These are phyloP conservation scores for Coffea eugenioides DNA, from an alignment of 257 asterid species.

Conservation along the genomic window DNA sequence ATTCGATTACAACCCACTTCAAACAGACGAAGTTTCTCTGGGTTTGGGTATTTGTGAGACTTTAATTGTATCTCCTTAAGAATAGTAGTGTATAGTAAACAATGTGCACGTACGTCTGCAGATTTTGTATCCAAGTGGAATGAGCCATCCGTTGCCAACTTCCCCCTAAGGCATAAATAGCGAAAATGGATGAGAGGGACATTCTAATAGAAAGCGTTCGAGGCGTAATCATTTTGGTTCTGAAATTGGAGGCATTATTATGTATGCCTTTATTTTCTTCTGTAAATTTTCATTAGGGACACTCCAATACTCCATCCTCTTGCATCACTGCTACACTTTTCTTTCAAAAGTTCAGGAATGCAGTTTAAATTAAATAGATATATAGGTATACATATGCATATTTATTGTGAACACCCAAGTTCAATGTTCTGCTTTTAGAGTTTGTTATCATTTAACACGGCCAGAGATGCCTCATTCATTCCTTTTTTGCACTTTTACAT, in stretches of 20 bases:
- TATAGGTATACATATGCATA: not conserved
- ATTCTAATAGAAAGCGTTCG: constrained; percentile 28
- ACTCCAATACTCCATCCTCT: constrained; percentile 5
- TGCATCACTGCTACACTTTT: constrained; percentile 3
- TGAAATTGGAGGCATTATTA: constrained; percentile 40
- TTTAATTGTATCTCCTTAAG: not conserved
- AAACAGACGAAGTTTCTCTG: not conserved
- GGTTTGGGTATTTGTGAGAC: not conserved
- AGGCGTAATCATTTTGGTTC: constrained; percentile 49
- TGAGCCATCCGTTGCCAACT: not conserved
- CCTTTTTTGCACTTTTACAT: not conserved
- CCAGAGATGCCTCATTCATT: constrained; percentile 1
- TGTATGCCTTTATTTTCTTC: constrained; percentile 21
- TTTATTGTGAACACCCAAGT: constrained; percentile 16
- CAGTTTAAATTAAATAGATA: too few relatives aligned
- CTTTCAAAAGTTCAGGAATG: not conserved
- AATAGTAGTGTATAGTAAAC: not conserved
- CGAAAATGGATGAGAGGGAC: constrained; percentile 2
- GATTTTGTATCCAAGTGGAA: not conserved
- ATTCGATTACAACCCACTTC: too few relatives aligned
- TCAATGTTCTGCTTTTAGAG: not conserved
- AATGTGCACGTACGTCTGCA: too few relatives aligned
- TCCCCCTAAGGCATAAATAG: not conserved
- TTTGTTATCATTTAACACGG: not conserved
- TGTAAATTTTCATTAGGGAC: constrained; percentile 3